Conservation (phyloP, 768 basidiomycete species). For the Pisolithus sp. region DNA sequence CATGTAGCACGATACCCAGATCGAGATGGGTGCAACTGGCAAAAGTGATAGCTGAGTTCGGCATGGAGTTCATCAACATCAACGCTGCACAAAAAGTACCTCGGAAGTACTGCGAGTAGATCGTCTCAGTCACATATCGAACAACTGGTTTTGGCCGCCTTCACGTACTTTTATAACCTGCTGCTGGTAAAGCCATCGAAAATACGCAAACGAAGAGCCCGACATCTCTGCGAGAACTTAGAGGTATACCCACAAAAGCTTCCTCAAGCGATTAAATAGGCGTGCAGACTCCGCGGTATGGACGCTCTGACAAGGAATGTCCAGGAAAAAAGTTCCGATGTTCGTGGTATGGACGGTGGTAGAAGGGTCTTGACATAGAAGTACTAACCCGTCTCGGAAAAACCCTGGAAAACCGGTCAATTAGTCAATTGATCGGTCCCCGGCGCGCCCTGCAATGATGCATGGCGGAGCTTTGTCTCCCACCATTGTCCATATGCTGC, state of each 20-base stretch:
- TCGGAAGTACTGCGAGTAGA: constrained; percentile 5
- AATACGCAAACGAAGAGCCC: neutral
- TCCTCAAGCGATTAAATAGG: neutral
- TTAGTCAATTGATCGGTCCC: too few relatives aligned
- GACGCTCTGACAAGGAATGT: too few relatives aligned
- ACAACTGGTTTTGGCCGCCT: neutral
- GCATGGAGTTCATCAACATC: neutral
- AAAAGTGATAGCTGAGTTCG: neutral
- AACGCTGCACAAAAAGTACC: neutral
- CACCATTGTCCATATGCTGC: too few relatives aligned
- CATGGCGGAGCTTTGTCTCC: too few relatives aligned
- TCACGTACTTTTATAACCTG: constrained; percentile 7
- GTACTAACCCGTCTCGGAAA: too few relatives aligned
- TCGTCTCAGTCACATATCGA: neutral
- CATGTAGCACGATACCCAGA: constrained; percentile 2
- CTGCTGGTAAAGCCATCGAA: constrained; percentile 4
- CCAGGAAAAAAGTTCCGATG: too few relatives aligned
- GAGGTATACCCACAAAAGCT: too few relatives aligned
- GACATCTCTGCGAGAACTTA: neutral
- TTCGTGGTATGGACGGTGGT: too few relatives aligned
- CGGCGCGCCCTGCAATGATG: too few relatives aligned
- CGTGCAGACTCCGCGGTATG: neutral
- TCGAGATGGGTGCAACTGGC: constrained; percentile 4
- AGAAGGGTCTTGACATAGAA: too few relatives aligned
- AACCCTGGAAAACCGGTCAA: too few relatives aligned